Evolutionary conservation across 139 green algal genomes (phyloP).

Genomic region (Chlamydomonas sp.): DNA sequence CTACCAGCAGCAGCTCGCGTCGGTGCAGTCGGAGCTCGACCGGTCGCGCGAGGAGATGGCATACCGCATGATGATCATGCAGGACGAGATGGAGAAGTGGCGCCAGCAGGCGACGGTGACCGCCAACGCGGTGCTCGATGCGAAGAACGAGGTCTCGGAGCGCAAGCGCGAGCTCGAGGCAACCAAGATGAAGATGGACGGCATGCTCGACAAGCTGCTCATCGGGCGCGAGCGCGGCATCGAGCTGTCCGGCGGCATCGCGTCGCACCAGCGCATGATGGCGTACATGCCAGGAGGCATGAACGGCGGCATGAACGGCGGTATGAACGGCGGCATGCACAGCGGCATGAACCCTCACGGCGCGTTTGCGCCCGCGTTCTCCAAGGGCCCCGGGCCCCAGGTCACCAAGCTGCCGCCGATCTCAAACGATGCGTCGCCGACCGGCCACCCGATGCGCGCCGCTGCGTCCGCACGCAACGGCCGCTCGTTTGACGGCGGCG

Average conservation of each 20-base stretch:
- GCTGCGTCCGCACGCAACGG: no score
- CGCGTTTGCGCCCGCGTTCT: no score
- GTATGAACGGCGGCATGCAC: neutral
- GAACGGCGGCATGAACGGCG: neutral
- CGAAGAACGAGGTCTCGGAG: constrained; percentile 63
- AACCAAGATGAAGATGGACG: constrained; percentile 68
- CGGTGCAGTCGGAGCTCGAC: constrained; percentile 23
- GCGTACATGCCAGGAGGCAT: constrained; percentile 7
- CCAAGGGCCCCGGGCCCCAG: no score
- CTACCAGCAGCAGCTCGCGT: constrained; percentile 37
- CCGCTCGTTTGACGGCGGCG: no score
- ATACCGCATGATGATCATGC: constrained; percentile 9
- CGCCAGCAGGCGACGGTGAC: constrained; percentile 50
- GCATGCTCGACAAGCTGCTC: constrained; percentile 61
- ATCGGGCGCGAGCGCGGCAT: constrained; percentile 43
- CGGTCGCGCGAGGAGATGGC: constrained; percentile 19
- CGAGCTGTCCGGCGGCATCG: constrained; percentile 50
- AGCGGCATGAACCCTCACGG: no score
- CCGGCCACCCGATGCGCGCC: no score
- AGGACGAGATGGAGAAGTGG: constrained; percentile 47
- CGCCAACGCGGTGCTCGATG: constrained; percentile 52
- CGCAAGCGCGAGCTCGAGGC: constrained; percentile 56
- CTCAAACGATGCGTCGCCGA: no score
- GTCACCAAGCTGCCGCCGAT: no score
- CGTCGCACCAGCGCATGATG: constrained; percentile 24